phyloP scores from a whole-genome alignment of 148 eudicot species.

The Tetragonia tetragonoides region DNA sequence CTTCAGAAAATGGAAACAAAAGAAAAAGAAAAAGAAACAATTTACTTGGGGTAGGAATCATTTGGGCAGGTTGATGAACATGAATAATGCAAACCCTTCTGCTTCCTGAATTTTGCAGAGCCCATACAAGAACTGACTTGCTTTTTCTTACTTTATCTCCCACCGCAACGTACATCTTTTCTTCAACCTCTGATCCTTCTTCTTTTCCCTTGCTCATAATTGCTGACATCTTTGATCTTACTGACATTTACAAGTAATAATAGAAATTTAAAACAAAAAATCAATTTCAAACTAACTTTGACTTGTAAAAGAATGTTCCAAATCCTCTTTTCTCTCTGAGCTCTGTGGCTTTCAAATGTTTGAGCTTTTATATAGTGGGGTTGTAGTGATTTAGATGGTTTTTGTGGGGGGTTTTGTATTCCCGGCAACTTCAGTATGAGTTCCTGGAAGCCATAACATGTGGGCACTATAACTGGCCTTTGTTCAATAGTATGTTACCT shows the following conservation, averaged over 20 bases:
- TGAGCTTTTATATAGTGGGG: too few species aligned
- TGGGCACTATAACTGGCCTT: too few species aligned
- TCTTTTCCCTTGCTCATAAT: constrained; percentile 1
- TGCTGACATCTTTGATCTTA: not conserved
- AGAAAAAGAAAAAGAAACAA: not conserved
- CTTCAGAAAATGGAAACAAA: not conserved
- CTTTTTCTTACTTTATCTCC: constrained; percentile 21
- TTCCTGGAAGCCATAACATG: not conserved
- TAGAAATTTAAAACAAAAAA: not conserved
- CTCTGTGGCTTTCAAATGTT: too few species aligned
- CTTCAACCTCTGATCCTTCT: constrained; percentile 7
- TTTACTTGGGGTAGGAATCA: constrained; percentile 36
- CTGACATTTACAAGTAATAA: not conserved
- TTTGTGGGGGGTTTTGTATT: too few species aligned
- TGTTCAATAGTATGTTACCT: not conserved
- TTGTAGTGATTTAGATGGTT: too few species aligned
- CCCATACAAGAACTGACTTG: constrained; percentile 28
- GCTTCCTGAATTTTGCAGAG: constrained; percentile 29
- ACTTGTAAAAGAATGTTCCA: not conserved
- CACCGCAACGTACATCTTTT: constrained; percentile 36
- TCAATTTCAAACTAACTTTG: not conserved
- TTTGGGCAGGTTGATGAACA: constrained; percentile 39
- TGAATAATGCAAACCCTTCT: constrained; percentile 28
- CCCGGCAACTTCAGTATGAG: too few species aligned
- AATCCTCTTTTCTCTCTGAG: not conserved